These are phyloP conservation scores for Eragrostis tef DNA, from an alignment of 202 grass and related monocot genomes.

Conservation along the genomic window DNA sequence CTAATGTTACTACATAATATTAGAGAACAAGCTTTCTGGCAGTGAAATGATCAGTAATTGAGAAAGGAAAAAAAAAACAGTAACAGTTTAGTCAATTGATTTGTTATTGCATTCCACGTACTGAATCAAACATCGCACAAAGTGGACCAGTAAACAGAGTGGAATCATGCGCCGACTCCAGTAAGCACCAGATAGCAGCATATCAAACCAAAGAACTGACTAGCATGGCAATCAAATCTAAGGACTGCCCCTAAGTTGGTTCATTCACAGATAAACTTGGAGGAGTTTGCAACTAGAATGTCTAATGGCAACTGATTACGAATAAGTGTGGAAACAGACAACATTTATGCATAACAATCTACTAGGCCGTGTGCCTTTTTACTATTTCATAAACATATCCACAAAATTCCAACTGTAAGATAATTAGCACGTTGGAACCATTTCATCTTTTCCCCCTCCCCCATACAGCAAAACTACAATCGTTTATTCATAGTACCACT, in stretches of 20 bases:
- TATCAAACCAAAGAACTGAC: neutral
- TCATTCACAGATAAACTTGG: neutral
- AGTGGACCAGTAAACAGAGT: neutral
- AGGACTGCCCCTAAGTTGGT: neutral
- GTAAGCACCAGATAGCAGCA: neutral
- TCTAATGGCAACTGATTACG: neutral
- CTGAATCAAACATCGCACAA: conserved; percentile 1
- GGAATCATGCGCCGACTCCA: neutral
- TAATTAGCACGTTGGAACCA: too few species aligned
- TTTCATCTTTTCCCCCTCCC: too few species aligned
- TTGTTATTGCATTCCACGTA: neutral
- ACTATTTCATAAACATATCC: neutral
- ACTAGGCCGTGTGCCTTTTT: neutral
- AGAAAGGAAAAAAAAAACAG: neutral
- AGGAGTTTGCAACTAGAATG: conserved; percentile 2
- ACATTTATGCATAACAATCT: conserved; percentile 2
- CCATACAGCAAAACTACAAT: neutral
- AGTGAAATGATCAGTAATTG: neutral
- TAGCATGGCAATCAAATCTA: neutral
- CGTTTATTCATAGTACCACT: neutral
- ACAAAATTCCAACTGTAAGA: neutral
- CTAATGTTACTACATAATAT: conserved; percentile 5
- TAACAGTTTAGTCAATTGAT: conserved; percentile 2
- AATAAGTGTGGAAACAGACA: neutral
- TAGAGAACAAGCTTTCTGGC: neutral